Evolutionary conservation across 805 yeast genomes (phyloP), one percentile per base, ranked within the genome.

Genomic region (fission yeast (Schizosaccharomyces pombe)): DNA sequence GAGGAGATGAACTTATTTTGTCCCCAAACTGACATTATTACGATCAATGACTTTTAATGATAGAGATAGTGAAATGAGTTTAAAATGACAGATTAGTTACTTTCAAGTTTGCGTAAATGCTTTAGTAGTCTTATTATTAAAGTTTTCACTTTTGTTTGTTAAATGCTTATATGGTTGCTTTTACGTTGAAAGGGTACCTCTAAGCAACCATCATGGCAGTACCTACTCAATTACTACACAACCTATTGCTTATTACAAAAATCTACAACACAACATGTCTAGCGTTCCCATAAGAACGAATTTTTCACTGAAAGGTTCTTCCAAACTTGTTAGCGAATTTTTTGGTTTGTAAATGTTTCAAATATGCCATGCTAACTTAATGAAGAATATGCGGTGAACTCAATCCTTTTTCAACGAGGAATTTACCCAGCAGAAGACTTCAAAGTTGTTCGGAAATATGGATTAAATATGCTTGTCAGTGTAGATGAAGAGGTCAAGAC

Each of bases 361-460:
- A 5, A n/a, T 30, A 12, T 6, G 39, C 24, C 4, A 22, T n/a
- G 26, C 9, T 32, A 24, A 28, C n/a, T 5, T 16, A 14, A n/a
- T 14, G 2, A 52, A 66, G 82, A 84, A 60, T 84, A 78, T 63
- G 76, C 89, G 55, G 79, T 87, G 54, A 81, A 85, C 62, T 58
- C 80, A 52, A 83, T 87, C 28, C 72, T 89, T 4, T 87, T 81
- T 64, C 96, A 89, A 64, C 69, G 97, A 54, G 94, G 94, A 0
- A 79, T 87, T 19, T 87, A 87, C 61, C 94, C 95, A 0, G 73
- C 83, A 2, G 93, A 83, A 58, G 94, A 85, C 63, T 87, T 89
- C 66, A 74, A 74, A 54, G 72, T 79, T 1, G 85, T 84, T 2
- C 74, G 76, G 60, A 85, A 85, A 63, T 89, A 85, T 65, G 95